These are phyloP conservation scores for Heliamphora exappendiculata DNA, from an alignment of 148 eudicot species.

Conservation along the genomic window DNA sequence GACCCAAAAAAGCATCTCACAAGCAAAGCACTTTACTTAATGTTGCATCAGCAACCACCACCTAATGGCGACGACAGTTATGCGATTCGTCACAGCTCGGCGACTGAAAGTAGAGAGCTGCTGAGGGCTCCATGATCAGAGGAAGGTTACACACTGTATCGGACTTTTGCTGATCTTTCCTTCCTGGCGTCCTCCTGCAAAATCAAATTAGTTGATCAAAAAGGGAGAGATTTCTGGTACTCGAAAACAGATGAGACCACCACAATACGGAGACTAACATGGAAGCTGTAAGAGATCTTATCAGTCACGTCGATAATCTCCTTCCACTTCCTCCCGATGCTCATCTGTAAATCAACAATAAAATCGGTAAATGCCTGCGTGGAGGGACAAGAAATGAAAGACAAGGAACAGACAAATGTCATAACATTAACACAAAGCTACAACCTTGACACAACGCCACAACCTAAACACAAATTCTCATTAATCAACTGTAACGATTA, in stretches of 20 bases:
- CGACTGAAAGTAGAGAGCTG: neutral
- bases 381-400: too few species aligned
- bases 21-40: neutral
- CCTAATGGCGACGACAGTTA: too few species aligned
- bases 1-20: neutral
- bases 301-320: conserved; percentile 58
- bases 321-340: conserved; percentile 95
- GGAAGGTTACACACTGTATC: neutral
- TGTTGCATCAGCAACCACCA: neutral
- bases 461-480: too few species aligned
- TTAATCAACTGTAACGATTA: too few species aligned
- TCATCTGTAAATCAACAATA: conserved; percentile 38
- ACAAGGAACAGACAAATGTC: too few species aligned
- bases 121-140: neutral
- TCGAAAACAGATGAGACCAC: neutral
- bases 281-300: conserved; percentile 62
- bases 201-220: neutral
- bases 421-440: too few species aligned
- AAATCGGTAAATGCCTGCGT: too few species aligned
- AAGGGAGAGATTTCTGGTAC: neutral
- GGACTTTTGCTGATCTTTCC: conserved; percentile 12
- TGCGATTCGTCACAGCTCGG: neutral
- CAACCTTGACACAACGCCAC: too few species aligned
- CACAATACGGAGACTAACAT: conserved; percentile 31
- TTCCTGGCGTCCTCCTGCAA: conserved; percentile 12